Base-by-base conservation (phyloP, 129 eudicot genomes). In the Artemisia annua region DNA sequence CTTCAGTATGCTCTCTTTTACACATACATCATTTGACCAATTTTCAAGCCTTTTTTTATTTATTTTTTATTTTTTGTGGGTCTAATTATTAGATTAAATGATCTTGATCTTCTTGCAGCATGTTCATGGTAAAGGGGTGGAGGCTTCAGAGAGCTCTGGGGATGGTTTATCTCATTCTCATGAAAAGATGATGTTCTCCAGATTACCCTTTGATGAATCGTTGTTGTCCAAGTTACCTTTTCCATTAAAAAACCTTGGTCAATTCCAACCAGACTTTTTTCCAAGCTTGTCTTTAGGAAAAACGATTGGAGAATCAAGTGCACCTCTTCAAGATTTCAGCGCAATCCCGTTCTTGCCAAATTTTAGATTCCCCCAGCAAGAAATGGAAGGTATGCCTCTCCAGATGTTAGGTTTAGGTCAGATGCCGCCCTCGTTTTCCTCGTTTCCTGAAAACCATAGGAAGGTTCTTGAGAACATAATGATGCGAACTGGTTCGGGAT, bases 391-490 rank as follows among this genome's bases (percentile, higher is more conserved):
- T 75, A 71, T 78, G 66, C 71, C 77, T 79, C 79, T 75, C 51
- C 89, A 87, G 11, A 51, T 70, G 54, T 48, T 85, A 78, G 87
- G 89, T 11, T 75, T 84, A 63, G 88, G 86, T 51, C 97, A 81
- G 53, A 81, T 81, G 79, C 83, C 86, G 28, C 81, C 81, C 1
- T 8, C 91, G 0, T 76, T 76, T 63, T 82, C 97, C 5, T 80
- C 92, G 2, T 78, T 94, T 17, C 92, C 97, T 11, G 99, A 90
- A 81, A 88, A 78, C 74, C 96, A 94, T 77, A 72, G 96, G 81
- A 88, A 86, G 84, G 97, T 90, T 80, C 91, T 90, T 5, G 97
- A 90, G 78, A 94, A 81, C 78, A 90, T 93, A 58, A 73, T 87
- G 85, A 63, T 90, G 88, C 81, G 97, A 71, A 88, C 91, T 2